Conservation (phyloP, 116 monocot genomes). For the Iris pallida region DNA sequence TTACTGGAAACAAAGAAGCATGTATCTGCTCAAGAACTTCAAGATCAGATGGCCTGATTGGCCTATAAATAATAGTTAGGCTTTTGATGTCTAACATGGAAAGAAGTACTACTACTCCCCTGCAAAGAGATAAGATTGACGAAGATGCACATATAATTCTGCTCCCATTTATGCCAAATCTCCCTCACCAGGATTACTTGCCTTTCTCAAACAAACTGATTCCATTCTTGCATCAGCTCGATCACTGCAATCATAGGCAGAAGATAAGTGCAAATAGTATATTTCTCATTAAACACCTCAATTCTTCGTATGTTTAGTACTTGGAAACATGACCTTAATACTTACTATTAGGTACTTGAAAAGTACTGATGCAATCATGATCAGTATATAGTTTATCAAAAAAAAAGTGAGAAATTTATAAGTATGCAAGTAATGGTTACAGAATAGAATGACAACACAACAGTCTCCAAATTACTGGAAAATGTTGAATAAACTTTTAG, state of each 20-base stretch:
- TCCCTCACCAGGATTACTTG: not conserved
- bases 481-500: no score
- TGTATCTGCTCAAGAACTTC: constrained; percentile 57
- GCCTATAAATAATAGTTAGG: constrained; percentile 60
- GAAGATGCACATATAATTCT: constrained; percentile 18
- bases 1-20: constrained; percentile 60
- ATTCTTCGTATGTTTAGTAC: no score
- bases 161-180: constrained; percentile 27
- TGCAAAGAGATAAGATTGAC: constrained; percentile 8
- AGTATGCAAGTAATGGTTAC: no score
- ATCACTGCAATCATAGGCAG: constrained; percentile 1
- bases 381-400: no score
- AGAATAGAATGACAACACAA: no score
- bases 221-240: not conserved
- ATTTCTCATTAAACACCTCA: no score
- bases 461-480: no score
- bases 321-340: no score
- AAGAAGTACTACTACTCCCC: constrained; percentile 15
- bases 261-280: not conserved
- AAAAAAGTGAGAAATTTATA: no score
- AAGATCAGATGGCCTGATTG: constrained; percentile 62
- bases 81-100: constrained; percentile 46
- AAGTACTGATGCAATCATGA: no score
- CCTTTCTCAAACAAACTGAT: not conserved
- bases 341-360: no score